Evolutionary conservation across 768 basidiomycete genomes (phyloP).

Genomic region (Phaeotremella skinneri): DNA sequence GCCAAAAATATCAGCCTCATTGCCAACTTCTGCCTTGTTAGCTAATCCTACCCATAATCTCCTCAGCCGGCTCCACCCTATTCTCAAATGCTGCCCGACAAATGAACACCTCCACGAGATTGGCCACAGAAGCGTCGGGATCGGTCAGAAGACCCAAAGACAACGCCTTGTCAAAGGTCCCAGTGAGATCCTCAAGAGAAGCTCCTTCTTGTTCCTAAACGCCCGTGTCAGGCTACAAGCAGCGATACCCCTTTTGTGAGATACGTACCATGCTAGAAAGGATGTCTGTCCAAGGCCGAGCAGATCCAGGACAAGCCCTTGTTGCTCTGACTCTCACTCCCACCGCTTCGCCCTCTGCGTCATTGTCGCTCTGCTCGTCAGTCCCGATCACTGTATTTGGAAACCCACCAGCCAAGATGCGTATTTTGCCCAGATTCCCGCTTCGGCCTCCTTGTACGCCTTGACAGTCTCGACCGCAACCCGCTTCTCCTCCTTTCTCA

Average conservation of each 20-base stretch:
- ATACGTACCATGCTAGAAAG: conserved; percentile 29
- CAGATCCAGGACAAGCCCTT: conserved; percentile 44
- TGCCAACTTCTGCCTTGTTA: background rate
- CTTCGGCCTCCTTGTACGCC: conserved; percentile 39
- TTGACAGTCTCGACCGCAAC: conserved; percentile 10
- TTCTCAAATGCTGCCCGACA: conserved; percentile 25
- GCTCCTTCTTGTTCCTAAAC: conserved; percentile 20
- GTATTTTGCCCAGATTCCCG: conserved; percentile 40
- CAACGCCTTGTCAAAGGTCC: conserved; percentile 26
- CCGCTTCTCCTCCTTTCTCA: conserved; percentile 6
- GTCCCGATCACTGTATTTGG: background rate
- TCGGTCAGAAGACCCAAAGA: conserved; percentile 27
- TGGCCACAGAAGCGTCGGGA: conserved; percentile 12
- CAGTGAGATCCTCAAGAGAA: conserved; percentile 6
- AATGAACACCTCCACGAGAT: conserved; percentile 24
- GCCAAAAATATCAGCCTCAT: background rate
- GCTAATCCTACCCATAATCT: conserved; percentile 9
- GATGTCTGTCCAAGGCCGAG: conserved; percentile 29
- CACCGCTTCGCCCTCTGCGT: conserved; percentile 5
- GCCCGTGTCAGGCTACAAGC: background rate
- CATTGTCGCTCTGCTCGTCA: conserved; percentile 12
- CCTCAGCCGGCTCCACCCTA: conserved; percentile 14
- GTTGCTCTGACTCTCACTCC: conserved; percentile 18
- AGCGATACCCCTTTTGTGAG: background rate
- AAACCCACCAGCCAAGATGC: conserved; percentile 33